Conservation (phyloP, 1,284 basidiomycete species). For the Ustilago shanxiensis region DNA sequence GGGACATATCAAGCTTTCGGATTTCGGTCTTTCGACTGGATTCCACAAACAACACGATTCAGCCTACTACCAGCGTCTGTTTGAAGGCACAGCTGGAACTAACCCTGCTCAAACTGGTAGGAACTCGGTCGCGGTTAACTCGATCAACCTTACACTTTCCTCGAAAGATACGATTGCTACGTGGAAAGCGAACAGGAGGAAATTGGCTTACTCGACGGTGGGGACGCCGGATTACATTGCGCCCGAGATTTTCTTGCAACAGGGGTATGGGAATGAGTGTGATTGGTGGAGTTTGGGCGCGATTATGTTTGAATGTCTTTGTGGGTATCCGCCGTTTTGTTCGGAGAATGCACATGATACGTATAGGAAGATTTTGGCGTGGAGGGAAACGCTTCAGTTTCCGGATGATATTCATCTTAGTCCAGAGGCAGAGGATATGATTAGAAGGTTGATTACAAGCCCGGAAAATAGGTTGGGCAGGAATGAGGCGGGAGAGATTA, state of each 20-base stretch:
- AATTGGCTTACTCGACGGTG: constrained; percentile 96
- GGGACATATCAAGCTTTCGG: constrained; percentile 94
- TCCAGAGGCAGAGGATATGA: constrained; percentile 90
- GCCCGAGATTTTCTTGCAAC: constrained; percentile 96
- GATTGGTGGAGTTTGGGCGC: constrained; percentile 91
- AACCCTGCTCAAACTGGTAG: constrained; percentile 60
- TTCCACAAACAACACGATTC: constrained; percentile 95
- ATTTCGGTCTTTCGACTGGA: constrained; percentile 93
- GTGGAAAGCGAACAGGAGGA: constrained; percentile 98
- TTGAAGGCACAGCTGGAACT: constrained; percentile 74
- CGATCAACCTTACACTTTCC: constrained; percentile 68
- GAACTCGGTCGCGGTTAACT: constrained; percentile 69
- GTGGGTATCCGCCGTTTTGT: constrained; percentile 95
- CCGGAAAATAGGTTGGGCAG: constrained; percentile 79
- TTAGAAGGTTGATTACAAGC: constrained; percentile 87
- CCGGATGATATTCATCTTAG: constrained; percentile 96
- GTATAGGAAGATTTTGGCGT: constrained; percentile 98
- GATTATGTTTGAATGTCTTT: constrained; percentile 98
- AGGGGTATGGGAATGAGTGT: constrained; percentile 97
- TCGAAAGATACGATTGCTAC: constrained; percentile 75
- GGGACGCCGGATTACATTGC: constrained; percentile 99
- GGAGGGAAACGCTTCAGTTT: constrained; percentile 87
- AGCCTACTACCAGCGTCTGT: constrained; percentile 91
- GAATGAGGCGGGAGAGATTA: constrained; percentile 84
- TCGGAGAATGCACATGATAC: constrained; percentile 98